These are phyloP conservation scores for Kwoniella sp. DNA, from an alignment of 768 basidiomycete species.

Conservation along the genomic window DNA sequence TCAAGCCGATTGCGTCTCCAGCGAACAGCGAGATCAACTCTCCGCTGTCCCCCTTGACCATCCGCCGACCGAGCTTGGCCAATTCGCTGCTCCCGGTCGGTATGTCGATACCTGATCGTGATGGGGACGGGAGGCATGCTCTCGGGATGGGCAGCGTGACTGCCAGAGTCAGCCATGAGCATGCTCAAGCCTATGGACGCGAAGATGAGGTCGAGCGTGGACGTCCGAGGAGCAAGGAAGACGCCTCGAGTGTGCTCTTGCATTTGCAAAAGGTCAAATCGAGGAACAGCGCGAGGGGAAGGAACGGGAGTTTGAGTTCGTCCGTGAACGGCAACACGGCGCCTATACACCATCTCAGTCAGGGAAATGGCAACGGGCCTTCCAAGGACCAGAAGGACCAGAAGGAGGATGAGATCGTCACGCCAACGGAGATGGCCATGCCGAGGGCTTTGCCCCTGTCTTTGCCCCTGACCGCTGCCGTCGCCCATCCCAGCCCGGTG, in stretches of 20 bases:
- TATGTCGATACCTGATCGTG: neutral
- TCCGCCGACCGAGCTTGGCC: conserved; percentile 12
- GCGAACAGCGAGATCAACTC: neutral
- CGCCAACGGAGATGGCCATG: neutral
- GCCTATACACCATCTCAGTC: neutral
- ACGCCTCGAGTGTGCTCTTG: neutral
- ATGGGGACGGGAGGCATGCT: too few relatives aligned
- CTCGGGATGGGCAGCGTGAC: neutral
- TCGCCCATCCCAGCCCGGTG: too few relatives aligned
- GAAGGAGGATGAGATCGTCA: neutral
- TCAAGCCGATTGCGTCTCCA: conserved; percentile 5
- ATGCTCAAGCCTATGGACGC: neutral
- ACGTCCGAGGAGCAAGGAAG: conserved; percentile 25
- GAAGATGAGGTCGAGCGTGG: conserved; percentile 25
- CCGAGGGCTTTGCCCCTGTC: neutral
- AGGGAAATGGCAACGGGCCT: neutral
- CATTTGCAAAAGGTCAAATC: conserved; percentile 6
- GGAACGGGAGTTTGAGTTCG: neutral
- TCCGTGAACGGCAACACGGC: too few relatives aligned
- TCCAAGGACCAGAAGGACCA: neutral
- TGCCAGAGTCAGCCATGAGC: neutral
- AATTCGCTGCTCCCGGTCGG: too few relatives aligned
- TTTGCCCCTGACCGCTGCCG: too few relatives aligned
- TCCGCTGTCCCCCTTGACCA: conserved; percentile 5
- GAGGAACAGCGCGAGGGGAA: neutral